Conservation (phyloP, 208 protist genomes). For the Endotrypanum monterogeii region DNA sequence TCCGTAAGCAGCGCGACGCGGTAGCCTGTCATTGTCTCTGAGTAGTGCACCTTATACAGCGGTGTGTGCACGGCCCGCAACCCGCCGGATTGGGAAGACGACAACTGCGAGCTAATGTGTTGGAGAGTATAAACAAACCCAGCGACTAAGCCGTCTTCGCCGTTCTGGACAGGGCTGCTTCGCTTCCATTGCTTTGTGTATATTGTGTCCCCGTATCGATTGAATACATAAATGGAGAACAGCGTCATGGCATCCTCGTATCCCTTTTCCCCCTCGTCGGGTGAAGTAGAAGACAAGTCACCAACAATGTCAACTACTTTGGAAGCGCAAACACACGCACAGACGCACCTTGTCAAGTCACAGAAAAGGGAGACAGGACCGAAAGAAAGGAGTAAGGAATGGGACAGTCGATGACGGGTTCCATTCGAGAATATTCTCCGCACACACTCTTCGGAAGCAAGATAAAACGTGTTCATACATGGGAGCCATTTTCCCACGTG, state of each 20-base stretch:
- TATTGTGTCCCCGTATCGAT: slow-evolving; percentile 87
- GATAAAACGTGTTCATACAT: too few species aligned
- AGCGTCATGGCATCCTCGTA: slow-evolving; percentile 49
- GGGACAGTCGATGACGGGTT: too few species aligned
- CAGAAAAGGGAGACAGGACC: neutral
- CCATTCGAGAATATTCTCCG: too few species aligned
- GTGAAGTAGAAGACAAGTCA: slow-evolving; percentile 1
- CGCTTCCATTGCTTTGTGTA: slow-evolving; percentile 86
- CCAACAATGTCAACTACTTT: neutral
- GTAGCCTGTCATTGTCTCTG: slow-evolving; percentile 87
- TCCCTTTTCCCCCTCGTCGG: neutral
- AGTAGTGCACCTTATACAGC: slow-evolving; percentile 89
- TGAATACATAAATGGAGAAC: slow-evolving; percentile 89
- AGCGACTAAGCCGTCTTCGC: slow-evolving; percentile 79
- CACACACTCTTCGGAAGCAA: too few species aligned
- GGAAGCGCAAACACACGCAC: neutral
- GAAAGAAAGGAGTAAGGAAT: too few species aligned
- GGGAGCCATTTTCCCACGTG: too few species aligned
- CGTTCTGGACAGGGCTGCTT: slow-evolving; percentile 67
- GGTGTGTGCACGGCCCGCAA: slow-evolving; percentile 76
- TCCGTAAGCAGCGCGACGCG: slow-evolving; percentile 77
- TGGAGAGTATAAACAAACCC: slow-evolving; percentile 91
- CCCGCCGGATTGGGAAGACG: slow-evolving; percentile 51
- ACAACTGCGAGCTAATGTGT: slow-evolving; percentile 84
- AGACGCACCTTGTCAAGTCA: neutral